Base-by-base conservation (phyloP, 352 stramenopile species). In the Pythium plurisporium region DNA sequence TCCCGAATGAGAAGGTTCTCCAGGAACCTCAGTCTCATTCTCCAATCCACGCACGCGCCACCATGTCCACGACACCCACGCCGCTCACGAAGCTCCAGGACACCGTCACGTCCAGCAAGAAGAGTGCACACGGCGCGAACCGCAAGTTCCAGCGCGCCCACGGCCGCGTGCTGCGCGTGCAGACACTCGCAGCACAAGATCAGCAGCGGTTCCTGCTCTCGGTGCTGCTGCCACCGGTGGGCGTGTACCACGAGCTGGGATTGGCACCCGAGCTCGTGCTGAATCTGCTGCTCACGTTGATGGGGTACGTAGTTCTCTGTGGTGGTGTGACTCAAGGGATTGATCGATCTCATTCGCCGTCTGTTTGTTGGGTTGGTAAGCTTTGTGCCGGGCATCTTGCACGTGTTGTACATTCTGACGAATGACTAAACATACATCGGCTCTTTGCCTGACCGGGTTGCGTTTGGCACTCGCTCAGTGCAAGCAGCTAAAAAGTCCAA, bases 161-260 rank as follows among this genome's bases (percentile, higher is more conserved):
- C 27, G 51, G 38, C 9, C 37, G 30, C 29, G n/a, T 59, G 9
- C 3, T 59, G 37, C 51, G 51, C 26, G 51, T 59, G 38, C 27
- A 33, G 51, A 42, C 27, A 40, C 12, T 50, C 37, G 30, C 27
- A 27, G 29, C 51, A 25, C 25, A 77, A 36, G 73, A 79, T 41
- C 52, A 70, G 54, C 62, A 67, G 53, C 63, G 61, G 27, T 57
- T 81, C 42, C 56, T 86, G 11, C 66, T 73, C 38, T 65, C 72
- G 3, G 57, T 84, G 53, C 29, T 82, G 43, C 51, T 83, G 25
- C 50, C 58, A 10, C 62, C 62, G 12, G 34, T 70, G 9, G 62
- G 62, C 42, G 62, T 70, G 8, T 66, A 59, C n/a, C 38, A 66
- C 41, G 30, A 66, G 37, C 36, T 41, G 8, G 62, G 62, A 17